Percentiles rank a stretch among this genome's conserved stretches.
Conservation (phyloP, 257 asterid species). For the Mentha longifolia region DNA sequence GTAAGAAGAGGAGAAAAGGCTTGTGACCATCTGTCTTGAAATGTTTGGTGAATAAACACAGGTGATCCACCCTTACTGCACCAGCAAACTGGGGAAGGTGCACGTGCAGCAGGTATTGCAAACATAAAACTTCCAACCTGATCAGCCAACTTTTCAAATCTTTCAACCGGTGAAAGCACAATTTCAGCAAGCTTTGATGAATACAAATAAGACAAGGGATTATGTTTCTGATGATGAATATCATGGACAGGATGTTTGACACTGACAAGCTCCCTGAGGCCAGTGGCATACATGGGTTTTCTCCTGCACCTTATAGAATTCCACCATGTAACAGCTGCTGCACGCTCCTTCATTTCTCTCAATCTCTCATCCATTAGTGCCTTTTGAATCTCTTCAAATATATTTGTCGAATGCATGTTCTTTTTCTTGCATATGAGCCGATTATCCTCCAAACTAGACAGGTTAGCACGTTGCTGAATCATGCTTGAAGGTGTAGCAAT, state of each 20-base stretch:
- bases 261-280: constrained; percentile 73
- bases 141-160: constrained; percentile 70
- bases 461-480: constrained; percentile 57
- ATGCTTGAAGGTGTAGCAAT: constrained; percentile 79
- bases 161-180: constrained; percentile 82
- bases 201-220: constrained; percentile 57
- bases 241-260: constrained; percentile 66
- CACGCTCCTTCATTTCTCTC: constrained; percentile 79
- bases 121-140: constrained; percentile 95
- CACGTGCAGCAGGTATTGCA: constrained; percentile 99
- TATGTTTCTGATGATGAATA: constrained; percentile 55
- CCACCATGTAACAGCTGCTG: constrained; percentile 91
- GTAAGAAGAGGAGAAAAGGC: constrained; percentile 71
- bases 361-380: constrained; percentile 65
- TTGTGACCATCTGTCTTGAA: constrained; percentile 61
- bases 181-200: constrained; percentile 81
- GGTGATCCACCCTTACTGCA: constrained; percentile 77
- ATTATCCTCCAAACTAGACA: constrained; percentile 47
- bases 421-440: constrained; percentile 44
- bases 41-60: constrained; percentile 62
- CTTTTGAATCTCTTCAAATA: constrained; percentile 79
- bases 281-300: constrained; percentile 80
- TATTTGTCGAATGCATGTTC: constrained; percentile 53
- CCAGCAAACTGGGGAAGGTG: constrained; percentile 92
- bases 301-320: constrained; percentile 85